Evolutionary conservation across 2,329 filamentous ascomycete species (phyloP).

Genomic region (Paramyrothecium sp.): DNA sequence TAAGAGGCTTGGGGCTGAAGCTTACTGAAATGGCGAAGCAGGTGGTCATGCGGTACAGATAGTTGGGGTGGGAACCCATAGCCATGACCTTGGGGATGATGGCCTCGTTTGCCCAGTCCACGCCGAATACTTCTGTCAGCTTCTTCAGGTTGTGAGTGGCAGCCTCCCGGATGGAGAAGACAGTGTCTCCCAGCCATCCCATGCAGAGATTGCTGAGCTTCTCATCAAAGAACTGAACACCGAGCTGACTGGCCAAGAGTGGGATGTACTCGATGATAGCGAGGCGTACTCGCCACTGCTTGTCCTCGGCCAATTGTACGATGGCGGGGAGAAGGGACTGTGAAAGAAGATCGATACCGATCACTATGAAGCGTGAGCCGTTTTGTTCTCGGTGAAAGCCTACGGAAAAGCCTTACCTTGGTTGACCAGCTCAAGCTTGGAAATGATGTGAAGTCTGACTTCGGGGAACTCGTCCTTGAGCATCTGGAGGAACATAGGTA

Average conservation of each 20-base stretch:
- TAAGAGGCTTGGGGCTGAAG: constrained; percentile 16
- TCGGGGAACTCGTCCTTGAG: constrained; percentile 99
- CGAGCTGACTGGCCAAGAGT: constrained; percentile 89
- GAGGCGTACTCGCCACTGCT: constrained; percentile 96
- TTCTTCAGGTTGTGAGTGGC: constrained; percentile 98
- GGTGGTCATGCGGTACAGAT: constrained; percentile 99
- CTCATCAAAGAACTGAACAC: constrained; percentile 97
- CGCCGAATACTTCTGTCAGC: constrained; percentile 96
- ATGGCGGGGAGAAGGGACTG: constrained; percentile 96
- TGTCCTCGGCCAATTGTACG: constrained; percentile 95
- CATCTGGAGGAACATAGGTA: constrained; percentile 99
- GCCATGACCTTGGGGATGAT: constrained; percentile 99
- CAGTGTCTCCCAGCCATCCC: constrained; percentile 97
- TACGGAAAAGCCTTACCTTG: constrained; percentile 59
- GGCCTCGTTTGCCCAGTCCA: constrained; percentile 94
- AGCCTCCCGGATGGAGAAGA: constrained; percentile 97
- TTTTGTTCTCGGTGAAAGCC: background rate
- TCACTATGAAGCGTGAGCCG: constrained; percentile 59
- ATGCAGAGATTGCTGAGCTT: constrained; percentile 95
- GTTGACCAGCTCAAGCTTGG: constrained; percentile 98
- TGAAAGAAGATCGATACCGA: constrained; percentile 94
- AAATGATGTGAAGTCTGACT: constrained; percentile 97
- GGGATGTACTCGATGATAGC: constrained; percentile 99
- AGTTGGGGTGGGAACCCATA: constrained; percentile 98
- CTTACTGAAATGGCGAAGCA: constrained; percentile 97